A percentile compares a stretch with the other conserved stretches of the same genome.
These are phyloP conservation scores for Endothia cerciana DNA, from an alignment of 2,329 filamentous ascomycete genomes.

Conservation along the genomic window DNA sequence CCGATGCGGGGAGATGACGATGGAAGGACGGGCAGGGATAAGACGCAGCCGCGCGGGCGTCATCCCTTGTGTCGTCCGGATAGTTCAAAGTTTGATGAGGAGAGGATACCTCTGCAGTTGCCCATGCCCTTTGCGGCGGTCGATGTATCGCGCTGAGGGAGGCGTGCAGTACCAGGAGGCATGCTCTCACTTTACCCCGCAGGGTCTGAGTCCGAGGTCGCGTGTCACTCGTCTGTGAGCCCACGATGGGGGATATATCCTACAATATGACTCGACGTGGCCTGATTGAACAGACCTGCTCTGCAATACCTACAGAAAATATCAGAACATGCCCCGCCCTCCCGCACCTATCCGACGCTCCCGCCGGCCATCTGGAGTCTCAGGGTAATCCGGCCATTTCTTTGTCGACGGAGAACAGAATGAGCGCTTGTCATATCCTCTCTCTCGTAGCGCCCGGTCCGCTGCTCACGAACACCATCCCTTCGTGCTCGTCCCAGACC, in stretches of 20 bases:
- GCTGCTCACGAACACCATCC: too few relatives aligned
- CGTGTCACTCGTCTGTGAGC: not conserved
- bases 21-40: not conserved
- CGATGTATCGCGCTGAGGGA: not conserved
- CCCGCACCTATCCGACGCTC: not conserved
- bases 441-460: too few relatives aligned
- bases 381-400: not conserved
- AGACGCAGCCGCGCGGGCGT: not conserved
- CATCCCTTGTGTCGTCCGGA: not conserved
- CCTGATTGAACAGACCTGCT: not conserved
- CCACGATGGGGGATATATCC: too few relatives aligned
- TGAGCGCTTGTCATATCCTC: not conserved
- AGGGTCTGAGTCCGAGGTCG: not conserved
- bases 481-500: not conserved
- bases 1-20: conserved; percentile 14
- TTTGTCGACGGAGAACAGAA: not conserved
- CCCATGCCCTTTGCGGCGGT: not conserved
- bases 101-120: not conserved
- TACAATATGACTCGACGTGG: not conserved
- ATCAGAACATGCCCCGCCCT: not conserved
- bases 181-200: not conserved
- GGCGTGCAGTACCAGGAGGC: not conserved
- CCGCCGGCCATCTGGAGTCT: not conserved
- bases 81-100: not conserved
- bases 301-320: not conserved